These are phyloP conservation scores for Stenogyne calaminthoides DNA, from an alignment of 305 asterid genomes.

Conservation along the genomic window DNA sequence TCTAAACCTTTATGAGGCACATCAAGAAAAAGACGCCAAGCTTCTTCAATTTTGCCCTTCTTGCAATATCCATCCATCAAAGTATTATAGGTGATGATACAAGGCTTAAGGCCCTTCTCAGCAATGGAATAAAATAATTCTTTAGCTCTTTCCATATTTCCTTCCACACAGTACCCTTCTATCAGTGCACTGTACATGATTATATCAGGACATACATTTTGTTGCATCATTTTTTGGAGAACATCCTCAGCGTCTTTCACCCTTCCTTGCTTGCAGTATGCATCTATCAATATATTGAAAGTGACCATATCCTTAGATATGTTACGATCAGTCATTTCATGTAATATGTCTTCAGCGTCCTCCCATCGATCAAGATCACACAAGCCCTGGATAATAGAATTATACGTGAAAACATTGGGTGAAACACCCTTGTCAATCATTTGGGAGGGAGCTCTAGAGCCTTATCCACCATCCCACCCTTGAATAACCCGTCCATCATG, in stretches of 20 bases:
- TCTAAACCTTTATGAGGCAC: neutral
- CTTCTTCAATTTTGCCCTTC: neutral
- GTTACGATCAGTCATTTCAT: too few relatives aligned
- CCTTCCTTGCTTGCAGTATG: neutral
- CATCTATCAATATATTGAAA: neutral
- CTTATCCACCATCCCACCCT: neutral
- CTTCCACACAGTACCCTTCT: neutral
- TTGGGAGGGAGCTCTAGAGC: neutral
- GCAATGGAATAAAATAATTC: neutral
- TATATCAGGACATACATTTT: neutral
- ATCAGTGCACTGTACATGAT: too few relatives aligned
- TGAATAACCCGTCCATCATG: neutral
- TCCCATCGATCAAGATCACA: too few relatives aligned
- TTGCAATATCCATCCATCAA: neutral
- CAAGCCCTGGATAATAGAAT: too few relatives aligned
- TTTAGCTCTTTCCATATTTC: neutral
- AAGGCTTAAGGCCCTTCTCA: neutral
- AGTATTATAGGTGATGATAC: neutral
- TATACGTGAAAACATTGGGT: too few relatives aligned
- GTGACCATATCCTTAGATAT: too few relatives aligned
- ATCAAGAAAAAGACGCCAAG: neutral
- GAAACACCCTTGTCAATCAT: neutral
- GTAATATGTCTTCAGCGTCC: too few relatives aligned
- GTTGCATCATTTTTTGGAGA: neutral
- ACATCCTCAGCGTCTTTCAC: neutral